Evolutionary conservation across 2,329 filamentous ascomycete species (phyloP), one percentile per base, ranked within the genome.

Genomic region (Colletotrichum neosansevieriae): DNA sequence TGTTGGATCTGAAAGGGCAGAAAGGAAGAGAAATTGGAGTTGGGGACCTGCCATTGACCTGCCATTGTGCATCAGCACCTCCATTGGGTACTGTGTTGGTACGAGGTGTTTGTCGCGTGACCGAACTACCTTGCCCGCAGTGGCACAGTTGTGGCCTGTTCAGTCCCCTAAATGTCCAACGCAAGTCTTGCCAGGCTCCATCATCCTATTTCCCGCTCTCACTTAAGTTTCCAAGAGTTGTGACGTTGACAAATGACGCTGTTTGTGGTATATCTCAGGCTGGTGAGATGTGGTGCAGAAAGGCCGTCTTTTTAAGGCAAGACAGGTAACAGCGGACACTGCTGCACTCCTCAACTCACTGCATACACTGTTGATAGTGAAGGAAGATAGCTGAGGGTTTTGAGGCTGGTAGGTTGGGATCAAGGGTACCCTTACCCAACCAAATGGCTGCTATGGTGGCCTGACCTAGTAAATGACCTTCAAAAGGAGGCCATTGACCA

Each of bases 41-140:
- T 64, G 21, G 45, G 2, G 36, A 38, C 36, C 36, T 38, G 36
- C 44, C 11, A 67, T 63, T 12, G 36, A 38, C 34, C 34, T 12
- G 34, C 36, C 11, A 67, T 63, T 56, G 44, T 34, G 36, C 13
- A 49, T 19, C 53, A 17, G n/a, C 24, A n/a, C 40, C 47, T 58
- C 54, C 38, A 65, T 65, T 59, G 65, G 54, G 61, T 38, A 32
- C n/a, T 21, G 38, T 38, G 45, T 29, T 21, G 38, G 58, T 47
- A 65, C 60, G 61, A 64, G 47, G 61, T 58, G 61, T 68, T 68
- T 56, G 65, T 68, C 65, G 65, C 65, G 65, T 68, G 65, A 68
- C 65, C 49, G 34, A 40, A 12, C 54, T 54, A 50, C 24, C 61
- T 47, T 54, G 44, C 34, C 65, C 24, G 53, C 65, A 65, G 54